Evolutionary conservation across 202 grass and related monocot species (phyloP), one percentile per base, ranked within the genome.

Genomic region (Musa balbisiana): DNA sequence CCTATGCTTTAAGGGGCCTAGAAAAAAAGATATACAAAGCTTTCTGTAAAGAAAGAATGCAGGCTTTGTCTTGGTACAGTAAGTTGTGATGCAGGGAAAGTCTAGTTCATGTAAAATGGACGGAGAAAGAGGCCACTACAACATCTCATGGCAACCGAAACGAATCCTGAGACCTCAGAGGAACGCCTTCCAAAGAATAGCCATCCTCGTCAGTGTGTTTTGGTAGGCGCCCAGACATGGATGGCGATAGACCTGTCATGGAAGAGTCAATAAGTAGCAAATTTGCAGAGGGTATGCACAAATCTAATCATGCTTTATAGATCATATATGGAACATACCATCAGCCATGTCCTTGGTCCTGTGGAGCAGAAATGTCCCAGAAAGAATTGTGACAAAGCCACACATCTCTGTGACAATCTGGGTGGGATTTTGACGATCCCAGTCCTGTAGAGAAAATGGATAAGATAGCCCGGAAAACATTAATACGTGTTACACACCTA

Each of bases 381-480:
- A 88, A 77, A 94, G 83, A 79, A 94, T 94, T 0, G 91, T 94
- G 49, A 94, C 83, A 70, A 94, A 88, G 56, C 87, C 91, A 52
- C 85, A 94, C 81, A 86, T 90, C 79, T 94, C 87, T 24, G 91
- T 94, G 23, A 86, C 83, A 49, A 94, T 94, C 80, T 94, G 91
- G 17, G 87, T 94, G 1, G 83, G 85, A 87, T 94, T 88, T 84
- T 94, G 85, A 49, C 91, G 82, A 71, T 90, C 91, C 87, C 87
- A 94, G 59, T 94, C 91, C 87, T 90, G 74, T 22, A 49, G 6
- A 67, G 14, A 59, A 53, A 27, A 81, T 60, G 71, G 0, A 53
- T 53, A 66, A 62, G 51, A 51, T 26, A 67, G 62, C 82, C 8
- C n/a, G 0, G 0, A 60, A 17, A 60, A 60, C 17, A 60, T 60